Evolutionary conservation across 176 grass and related monocot species (phyloP).

Genomic region (Paspalum notatum): DNA sequence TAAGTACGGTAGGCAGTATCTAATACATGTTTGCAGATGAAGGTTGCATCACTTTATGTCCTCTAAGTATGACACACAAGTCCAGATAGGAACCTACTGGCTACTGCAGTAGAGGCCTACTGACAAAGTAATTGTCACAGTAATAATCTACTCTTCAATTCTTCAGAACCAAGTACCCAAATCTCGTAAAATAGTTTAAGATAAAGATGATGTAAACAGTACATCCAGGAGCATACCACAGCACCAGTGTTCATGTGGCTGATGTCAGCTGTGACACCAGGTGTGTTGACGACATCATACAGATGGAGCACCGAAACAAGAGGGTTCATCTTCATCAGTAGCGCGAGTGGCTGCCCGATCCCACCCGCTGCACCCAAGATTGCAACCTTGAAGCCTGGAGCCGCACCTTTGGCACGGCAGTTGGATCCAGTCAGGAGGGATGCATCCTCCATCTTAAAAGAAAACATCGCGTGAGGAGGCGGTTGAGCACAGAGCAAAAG

Average conservation of each 20-base stretch:
- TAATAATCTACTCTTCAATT: background rate
- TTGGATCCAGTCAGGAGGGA: slow-evolving; percentile 43
- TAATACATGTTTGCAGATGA: background rate
- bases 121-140: background rate
- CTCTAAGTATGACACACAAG: background rate
- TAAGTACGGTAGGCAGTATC: background rate
- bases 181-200: background rate
- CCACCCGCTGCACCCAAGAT: slow-evolving; percentile 86
- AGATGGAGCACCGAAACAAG: slow-evolving; percentile 84
- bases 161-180: background rate
- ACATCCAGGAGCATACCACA: slow-evolving; percentile 54
- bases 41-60: background rate
- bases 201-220: background rate
- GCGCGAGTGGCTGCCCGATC: slow-evolving; percentile 79
- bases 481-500: slow-evolving; percentile 5
- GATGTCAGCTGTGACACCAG: slow-evolving; percentile 88
- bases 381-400: slow-evolving; percentile 83
- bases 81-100: background rate
- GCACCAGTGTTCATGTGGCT: slow-evolving; percentile 93
- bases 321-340: slow-evolving; percentile 95
- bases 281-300: slow-evolving; percentile 85
- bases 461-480: no score
- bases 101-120: background rate
- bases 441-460: slow-evolving; percentile 56
- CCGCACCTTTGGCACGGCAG: slow-evolving; percentile 80